phyloP scores from a whole-genome alignment of 129 eudicot species.

The Logfia minima region DNA sequence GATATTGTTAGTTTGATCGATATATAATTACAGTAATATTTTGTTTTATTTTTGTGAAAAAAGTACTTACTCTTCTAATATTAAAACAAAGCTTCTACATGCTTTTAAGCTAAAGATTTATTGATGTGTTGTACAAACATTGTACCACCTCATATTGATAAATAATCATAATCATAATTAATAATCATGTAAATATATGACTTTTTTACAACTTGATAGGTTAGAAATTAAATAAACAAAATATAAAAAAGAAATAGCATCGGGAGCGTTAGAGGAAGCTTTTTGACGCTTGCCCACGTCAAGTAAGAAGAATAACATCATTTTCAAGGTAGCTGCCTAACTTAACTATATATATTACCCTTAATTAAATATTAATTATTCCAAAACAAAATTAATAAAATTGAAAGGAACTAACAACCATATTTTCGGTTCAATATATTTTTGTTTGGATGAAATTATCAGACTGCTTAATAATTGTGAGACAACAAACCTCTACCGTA shows the following conservation, averaged over 20 bases:
- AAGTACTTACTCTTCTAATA: not conserved
- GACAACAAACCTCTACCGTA: not conserved
- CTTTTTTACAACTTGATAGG: not conserved
- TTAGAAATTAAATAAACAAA: not conserved
- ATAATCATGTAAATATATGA: not conserved
- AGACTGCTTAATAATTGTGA: not conserved
- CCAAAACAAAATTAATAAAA: not conserved
- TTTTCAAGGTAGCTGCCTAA: constrained; percentile 28
- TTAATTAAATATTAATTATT: not conserved
- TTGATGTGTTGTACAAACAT: not conserved
- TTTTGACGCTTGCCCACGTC: constrained; percentile 46
- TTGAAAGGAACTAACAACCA: not conserved
- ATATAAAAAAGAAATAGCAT: constrained; percentile 4
- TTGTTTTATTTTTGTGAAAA: not conserved
- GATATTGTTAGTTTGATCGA: no score
- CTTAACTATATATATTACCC: not conserved
- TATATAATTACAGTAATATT: no score
- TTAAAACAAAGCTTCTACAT: no score
- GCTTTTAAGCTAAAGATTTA: no score
- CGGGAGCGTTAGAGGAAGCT: constrained; percentile 37
- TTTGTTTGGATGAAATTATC: not conserved
- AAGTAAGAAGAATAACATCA: constrained; percentile 32
- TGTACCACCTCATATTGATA: not conserved
- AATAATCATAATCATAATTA: not conserved
- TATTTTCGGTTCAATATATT: not conserved